Evolutionary conservation across 176 grass and related monocot species (phyloP), one percentile per base, ranked within the genome.

Genomic region (Musa acuminata): DNA sequence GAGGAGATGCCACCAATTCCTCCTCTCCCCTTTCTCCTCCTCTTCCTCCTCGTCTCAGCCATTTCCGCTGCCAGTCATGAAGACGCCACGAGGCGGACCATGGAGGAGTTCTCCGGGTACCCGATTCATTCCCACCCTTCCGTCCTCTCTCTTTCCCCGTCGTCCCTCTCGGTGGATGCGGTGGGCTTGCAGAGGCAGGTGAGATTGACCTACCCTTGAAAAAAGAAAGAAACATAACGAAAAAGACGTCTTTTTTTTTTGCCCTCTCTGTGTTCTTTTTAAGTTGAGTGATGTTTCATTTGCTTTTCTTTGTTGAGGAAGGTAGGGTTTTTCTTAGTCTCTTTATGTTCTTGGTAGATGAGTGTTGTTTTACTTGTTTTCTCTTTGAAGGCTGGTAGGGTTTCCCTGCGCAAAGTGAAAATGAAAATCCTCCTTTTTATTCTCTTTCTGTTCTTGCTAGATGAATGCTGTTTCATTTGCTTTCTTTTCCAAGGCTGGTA

Each of bases 81-180:
- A 51, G 93, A 79, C n/a, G 72, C 80, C 20, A 85, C 82, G 71
- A 80, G 84, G 78, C 74, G 80, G 81, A 93, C 87, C 75, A 91
- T 93, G 90, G 94, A 93, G 84, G 80, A 85, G 76, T 93, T 98
- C 80, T 83, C 94, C 13, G 94, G 94, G 12, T 89, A 89, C 90
- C 82, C 82, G 0, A 71, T 63, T 6, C 65, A 54, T 24, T 51
- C 78, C 17, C 68, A 65, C 9, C 77, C 50, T 60, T 22, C 75
- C 12, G 13, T 64, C 52, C 54, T 52, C 11, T 65, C 83, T 59
- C 80, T 77, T 21, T 73, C 80, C 52, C 13, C 78, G 1, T 29
- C 52, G 9, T 77, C 75, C 1, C 86, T 91, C 67, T 72, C 27
- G 51, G 88, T 93, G 21, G 82, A 98, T 79, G 77, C 78, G 60